Evolutionary conservation across 208 protist genomes (phyloP).

Genomic region (Zelonia costaricensis): DNA sequence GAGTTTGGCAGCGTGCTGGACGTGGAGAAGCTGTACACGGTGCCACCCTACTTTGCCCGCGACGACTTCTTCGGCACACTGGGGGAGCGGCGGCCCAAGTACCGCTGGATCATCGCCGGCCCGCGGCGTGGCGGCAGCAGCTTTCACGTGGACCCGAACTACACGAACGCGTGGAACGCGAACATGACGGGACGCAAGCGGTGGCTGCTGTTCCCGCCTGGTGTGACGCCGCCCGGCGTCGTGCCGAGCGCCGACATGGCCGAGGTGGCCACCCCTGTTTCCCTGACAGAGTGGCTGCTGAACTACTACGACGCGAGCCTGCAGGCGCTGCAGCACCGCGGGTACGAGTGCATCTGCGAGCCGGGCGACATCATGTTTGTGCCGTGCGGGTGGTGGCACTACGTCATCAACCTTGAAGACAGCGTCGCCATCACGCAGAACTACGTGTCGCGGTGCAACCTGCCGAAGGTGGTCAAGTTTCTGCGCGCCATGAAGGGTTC

Average conservation of each 20-base stretch:
- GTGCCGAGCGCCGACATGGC: conserved; percentile 82
- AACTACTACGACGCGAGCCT: conserved; percentile 86
- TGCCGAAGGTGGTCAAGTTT: conserved; percentile 83
- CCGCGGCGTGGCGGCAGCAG: conserved; percentile 81
- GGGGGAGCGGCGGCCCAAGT: conserved; percentile 71
- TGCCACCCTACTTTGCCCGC: conserved; percentile 70
- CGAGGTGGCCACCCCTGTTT: conserved; percentile 87
- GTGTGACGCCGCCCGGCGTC: conserved; percentile 65
- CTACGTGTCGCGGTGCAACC: conserved; percentile 81
- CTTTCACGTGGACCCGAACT: conserved; percentile 91
- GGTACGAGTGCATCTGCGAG: conserved; percentile 86
- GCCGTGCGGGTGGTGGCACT: conserved; percentile 92
- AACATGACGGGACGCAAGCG: conserved; percentile 88
- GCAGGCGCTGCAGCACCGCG: conserved; percentile 53
- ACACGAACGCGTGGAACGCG: conserved; percentile 90
- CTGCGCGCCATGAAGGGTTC: conserved; percentile 76
- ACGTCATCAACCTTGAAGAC: conserved; percentile 87
- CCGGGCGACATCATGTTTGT: conserved; percentile 91
- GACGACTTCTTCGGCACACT: conserved; percentile 88
- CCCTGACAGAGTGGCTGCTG: conserved; percentile 86
- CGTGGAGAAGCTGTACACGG: conserved; percentile 69
- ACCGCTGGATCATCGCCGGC: conserved; percentile 90
- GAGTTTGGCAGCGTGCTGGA: conserved; percentile 73
- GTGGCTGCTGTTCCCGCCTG: conserved; percentile 88
- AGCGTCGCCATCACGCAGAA: conserved; percentile 91